Conservation (phyloP, 352 stramenopile genomes). For the Pelagophyceae sp. region DNA sequence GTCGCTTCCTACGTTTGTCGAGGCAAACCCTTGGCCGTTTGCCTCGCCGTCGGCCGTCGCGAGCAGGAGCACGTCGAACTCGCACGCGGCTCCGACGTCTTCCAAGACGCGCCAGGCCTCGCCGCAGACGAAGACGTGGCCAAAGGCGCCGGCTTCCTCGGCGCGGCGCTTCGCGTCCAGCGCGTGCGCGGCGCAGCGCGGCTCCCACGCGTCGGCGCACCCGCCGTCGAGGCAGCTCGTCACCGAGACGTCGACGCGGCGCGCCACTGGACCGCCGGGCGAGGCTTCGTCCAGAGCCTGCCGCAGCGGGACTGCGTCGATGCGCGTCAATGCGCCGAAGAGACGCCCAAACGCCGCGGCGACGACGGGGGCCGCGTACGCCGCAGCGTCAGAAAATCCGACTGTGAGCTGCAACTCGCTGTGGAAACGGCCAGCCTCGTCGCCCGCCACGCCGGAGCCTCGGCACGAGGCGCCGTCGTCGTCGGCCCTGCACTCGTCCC, state of each 20-base stretch:
- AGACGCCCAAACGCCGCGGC: background rate
- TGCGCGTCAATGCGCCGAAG: background rate
- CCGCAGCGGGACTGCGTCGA: no score
- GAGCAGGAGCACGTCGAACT: conserved; percentile 38
- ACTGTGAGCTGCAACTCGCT: background rate
- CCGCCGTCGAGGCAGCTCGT: conserved; percentile 32
- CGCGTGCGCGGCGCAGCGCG: conserved; percentile 14
- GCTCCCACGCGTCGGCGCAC: conserved; percentile 15
- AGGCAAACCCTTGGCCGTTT: no score
- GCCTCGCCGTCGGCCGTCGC: background rate
- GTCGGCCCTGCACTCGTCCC: no score
- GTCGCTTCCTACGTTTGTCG: no score
- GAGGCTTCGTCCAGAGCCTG: no score
- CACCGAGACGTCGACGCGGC: conserved; percentile 44
- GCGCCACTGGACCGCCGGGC: no score
- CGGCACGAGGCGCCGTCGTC: no score
- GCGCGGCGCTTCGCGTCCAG: background rate
- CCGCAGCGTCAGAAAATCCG: background rate
- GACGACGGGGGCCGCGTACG: background rate
- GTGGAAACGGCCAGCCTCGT: no score
- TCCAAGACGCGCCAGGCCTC: conserved; percentile 28
- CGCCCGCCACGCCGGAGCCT: no score
- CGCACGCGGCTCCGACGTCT: background rate
- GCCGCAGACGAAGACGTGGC: conserved; percentile 22
- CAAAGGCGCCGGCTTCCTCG: background rate